Evolutionary conservation across 192 early-diverging fungal genomes (phyloP).

Genomic region (Gaertneriomyces sp.): DNA sequence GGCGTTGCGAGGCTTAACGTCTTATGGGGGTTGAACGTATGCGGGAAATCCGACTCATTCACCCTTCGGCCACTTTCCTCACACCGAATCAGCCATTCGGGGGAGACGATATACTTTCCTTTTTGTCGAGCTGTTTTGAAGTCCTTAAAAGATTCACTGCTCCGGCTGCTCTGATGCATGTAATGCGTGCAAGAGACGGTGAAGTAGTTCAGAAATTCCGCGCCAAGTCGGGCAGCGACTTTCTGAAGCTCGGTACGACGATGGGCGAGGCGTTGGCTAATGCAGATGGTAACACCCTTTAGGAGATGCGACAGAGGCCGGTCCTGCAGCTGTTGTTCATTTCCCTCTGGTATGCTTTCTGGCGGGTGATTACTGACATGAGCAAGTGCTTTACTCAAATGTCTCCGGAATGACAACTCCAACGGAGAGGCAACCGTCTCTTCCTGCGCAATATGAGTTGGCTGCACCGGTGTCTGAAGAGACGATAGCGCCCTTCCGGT

Average conservation of each 20-base stretch:
- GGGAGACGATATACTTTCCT: slow-evolving; percentile 35
- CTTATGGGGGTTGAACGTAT: slow-evolving; percentile 38
- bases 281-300: slow-evolving; percentile 24
- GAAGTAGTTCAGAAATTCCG: slow-evolving; percentile 25
- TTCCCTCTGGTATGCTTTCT: background rate
- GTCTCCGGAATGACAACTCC: slow-evolving; percentile 12
- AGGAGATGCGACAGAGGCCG: slow-evolving; percentile 12
- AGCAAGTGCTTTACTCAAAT: slow-evolving; percentile 9
- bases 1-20: slow-evolving; percentile 20
- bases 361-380: slow-evolving; percentile 6
- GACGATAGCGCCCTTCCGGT: slow-evolving; percentile 11
- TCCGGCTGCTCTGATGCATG: slow-evolving; percentile 32
- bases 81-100: slow-evolving; percentile 38
- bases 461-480: slow-evolving; percentile 4
- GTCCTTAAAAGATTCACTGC: slow-evolving; percentile 34
- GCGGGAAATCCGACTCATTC: slow-evolving; percentile 40
- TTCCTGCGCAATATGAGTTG: background rate
- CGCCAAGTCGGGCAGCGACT: slow-evolving; percentile 32
- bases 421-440: background rate
- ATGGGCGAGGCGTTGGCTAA: slow-evolving; percentile 23
- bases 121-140: slow-evolving; percentile 29
- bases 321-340: slow-evolving; percentile 2
- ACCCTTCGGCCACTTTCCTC: slow-evolving; percentile 29
- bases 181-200: slow-evolving; percentile 44
- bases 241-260: slow-evolving; percentile 13